Percentiles rank a stretch among this genome's conserved stretches.
Evolutionary conservation across 108 stramenopile genomes (phyloP).

Genomic region (Mediolabrus comicus): DNA sequence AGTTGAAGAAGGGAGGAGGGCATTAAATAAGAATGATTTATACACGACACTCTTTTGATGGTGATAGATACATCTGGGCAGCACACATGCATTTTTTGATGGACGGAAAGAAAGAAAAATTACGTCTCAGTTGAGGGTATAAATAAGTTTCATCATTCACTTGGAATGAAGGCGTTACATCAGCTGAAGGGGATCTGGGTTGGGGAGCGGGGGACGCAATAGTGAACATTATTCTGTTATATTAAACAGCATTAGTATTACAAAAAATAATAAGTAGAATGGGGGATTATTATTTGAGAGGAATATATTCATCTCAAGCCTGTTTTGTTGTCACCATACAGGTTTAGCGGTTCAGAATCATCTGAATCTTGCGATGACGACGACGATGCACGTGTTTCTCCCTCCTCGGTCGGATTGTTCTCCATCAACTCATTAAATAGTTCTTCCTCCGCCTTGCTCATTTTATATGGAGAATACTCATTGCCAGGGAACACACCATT

Average conservation of each 20-base stretch:
- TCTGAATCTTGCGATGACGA: conserved; percentile 59
- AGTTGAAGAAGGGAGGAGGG: background rate
- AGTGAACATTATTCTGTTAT: background rate
- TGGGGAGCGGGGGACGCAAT: background rate
- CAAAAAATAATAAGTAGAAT: background rate
- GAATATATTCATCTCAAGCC: background rate
- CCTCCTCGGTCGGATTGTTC: conserved; percentile 56
- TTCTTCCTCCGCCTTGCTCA: conserved; percentile 67
- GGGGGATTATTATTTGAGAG: background rate
- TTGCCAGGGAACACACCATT: conserved; percentile 86
- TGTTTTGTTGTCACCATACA: conserved; percentile 58
- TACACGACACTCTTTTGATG: too few relatives aligned
- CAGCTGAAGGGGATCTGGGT: background rate
- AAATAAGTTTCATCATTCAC: background rate
- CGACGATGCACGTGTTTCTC: conserved; percentile 30
- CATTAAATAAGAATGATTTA: background rate
- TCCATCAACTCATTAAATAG: conserved; percentile 66
- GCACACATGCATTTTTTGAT: background rate
- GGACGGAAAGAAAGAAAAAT: background rate
- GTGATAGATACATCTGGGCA: too few relatives aligned
- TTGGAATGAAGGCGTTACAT: background rate
- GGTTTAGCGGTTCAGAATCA: conserved; percentile 78
- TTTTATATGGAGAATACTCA: conserved; percentile 91
- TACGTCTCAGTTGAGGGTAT: background rate
- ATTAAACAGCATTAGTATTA: background rate